Base-by-base conservation (phyloP, 2,329 filamentous ascomycete species). In the Chrysoporthe deuterocubensis region DNA sequence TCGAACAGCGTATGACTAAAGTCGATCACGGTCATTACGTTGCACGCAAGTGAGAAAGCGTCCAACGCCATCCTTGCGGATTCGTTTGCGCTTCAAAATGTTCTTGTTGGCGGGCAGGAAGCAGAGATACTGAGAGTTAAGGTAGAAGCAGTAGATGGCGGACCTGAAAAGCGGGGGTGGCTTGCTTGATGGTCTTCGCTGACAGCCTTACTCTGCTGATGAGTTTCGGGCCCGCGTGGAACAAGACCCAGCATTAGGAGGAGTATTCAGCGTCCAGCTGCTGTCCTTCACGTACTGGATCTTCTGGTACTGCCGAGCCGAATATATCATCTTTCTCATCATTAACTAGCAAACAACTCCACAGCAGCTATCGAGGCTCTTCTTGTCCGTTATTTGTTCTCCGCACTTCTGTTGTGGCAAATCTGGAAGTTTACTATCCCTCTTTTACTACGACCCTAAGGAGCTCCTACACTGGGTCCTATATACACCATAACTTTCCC, bases 401-500 rank as follows among this genome's bases (percentile, higher is more conserved):
- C 26, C 26, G 26, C 26, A 26, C 26, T 26, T 2, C 26, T 26
- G 26, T 1, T 26, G 26, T 26, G 26, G 26, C 26, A 2, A 26
- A 26, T 1, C 26, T 68, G 66, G 62, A 62, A 56, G 18, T 68
- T 68, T 21, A 66, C 57, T 32, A 21, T 68, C 18, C 40, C n/a
- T 16, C 67, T 57, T 4, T 43, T 8, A 26, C 56, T 66, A 65
- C 44, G 52, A 66, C 1, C 63, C 67, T 34, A 68, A 63, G 32
- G 67, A 68, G 42, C 46, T 65, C 5, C 67, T 62, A 11, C 66
- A 68, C 21, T 44, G 42, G 56, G 52, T 68, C 42, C 67, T 62
- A 37, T 18, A 2, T 26, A 26, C 26, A 26, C 1, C 1, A 58
- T 68, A 62, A 57, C 37, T 34, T 16, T 3, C 52, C 5, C 8